These are phyloP conservation scores for Plantago elongata DNA, from an alignment of 257 asterid genomes.

Conservation along the genomic window DNA sequence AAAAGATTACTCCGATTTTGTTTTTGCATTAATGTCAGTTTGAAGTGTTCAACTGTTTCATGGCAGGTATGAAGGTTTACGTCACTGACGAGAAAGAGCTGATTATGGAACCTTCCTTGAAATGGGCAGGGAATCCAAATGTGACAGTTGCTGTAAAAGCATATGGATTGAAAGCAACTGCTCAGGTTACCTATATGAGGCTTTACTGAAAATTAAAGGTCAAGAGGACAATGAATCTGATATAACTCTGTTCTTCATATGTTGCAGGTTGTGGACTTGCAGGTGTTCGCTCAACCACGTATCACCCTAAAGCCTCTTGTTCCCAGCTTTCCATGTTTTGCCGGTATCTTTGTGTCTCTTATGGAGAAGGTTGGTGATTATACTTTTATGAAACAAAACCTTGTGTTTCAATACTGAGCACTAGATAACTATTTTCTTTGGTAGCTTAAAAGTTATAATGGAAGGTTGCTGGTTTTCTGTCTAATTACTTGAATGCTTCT, in stretches of 20 bases:
- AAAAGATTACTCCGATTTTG: too few relatives aligned
- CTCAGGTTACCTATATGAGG: slow-evolving; percentile 53
- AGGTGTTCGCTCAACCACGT: slow-evolving; percentile 90
- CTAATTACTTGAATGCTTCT: background rate
- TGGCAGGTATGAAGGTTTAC: too few relatives aligned
- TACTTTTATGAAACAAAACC: slow-evolving; percentile 4
- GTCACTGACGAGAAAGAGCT: too few relatives aligned
- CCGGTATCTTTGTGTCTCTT: slow-evolving; percentile 65
- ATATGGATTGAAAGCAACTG: slow-evolving; percentile 78
- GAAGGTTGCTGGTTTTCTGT: slow-evolving; percentile 6
- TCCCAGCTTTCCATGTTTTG: slow-evolving; percentile 98
- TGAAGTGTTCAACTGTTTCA: too few relatives aligned
- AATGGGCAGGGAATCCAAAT: slow-evolving; percentile 99
- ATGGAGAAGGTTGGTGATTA: slow-evolving; percentile 79
- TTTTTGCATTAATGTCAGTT: too few relatives aligned
- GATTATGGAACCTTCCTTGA: slow-evolving; percentile 96
- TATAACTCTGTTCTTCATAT: slow-evolving; percentile 10
- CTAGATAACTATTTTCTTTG: slow-evolving; percentile 6
- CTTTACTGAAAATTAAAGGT: slow-evolving; percentile 14
- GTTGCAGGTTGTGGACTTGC: slow-evolving; percentile 87
- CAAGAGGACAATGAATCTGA: slow-evolving; percentile 9
- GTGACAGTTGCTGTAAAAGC: slow-evolving; percentile 68
- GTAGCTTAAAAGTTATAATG: slow-evolving; percentile 14
- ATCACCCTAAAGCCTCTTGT: slow-evolving; percentile 94
- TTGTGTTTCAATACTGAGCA: background rate